Base-by-base conservation (phyloP, 371 early-diverging fungal species). In the Actinomortierella wolfii region DNA sequence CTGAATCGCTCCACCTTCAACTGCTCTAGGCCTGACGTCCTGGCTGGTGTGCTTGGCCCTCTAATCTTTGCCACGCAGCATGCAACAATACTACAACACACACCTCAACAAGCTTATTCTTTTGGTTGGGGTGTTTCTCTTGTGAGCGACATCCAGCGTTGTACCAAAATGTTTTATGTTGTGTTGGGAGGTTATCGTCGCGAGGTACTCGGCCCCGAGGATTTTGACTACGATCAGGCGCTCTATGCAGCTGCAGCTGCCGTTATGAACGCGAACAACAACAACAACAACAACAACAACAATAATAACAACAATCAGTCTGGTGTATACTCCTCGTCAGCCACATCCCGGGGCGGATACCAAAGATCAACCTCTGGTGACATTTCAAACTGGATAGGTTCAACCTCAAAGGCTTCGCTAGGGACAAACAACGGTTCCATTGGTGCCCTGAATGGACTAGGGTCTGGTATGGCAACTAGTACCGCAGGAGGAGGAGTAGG, bases 81-180 rank as follows among this genome's bases (percentile, higher is more conserved):
- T 21, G 71, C 65, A 13, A 70, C 71, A n/a, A 65, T 70, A 9
- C 34, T 65, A 2, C 71, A 70, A 18, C 71, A 70, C 20, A 71
- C 73, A 1, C 66, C 73, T 14, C 73, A 71, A 8, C 73, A 71
- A 29, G 53, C 73, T 0, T 71, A 71, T 24, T 65, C 66, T 3
- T 71, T 60, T 45, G 73, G 73, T 9, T 71, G 73, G 73, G 73
- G 66, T 23, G 45, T 71, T 2, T 61, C 73, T 1, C 66, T 71
- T 5, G 59, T 66, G 17, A 65, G 65, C 23, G 73, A 71, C 23
- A 71, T 65, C 28, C 65, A 71, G 43, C 65, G 73, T 0, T 71
- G 73, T 40, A 61, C 66, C 8, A 71, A 71, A 34, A 71, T 71
- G 73, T 61, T 71, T 54, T 71, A 71, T 40, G 73, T 65, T n/a